Base-by-base conservation (phyloP, 2,329 filamentous ascomycete species). In the Aspergillus aculeatus region DNA sequence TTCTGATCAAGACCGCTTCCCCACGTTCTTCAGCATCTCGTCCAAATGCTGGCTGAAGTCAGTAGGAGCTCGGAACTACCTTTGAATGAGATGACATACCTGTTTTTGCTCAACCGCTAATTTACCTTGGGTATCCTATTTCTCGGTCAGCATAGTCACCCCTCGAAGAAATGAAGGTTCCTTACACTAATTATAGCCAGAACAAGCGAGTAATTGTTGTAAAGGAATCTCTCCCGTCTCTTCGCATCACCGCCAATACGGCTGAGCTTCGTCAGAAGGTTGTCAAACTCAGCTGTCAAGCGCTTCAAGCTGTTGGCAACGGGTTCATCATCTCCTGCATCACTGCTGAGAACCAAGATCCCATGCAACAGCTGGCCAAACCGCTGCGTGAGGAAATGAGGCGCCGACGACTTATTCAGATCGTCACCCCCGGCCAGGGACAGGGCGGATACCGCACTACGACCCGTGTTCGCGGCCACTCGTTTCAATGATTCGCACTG, bases 121-220 rank as follows among this genome's bases (percentile, higher is more conserved):
- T 64, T 78, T 81, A 48, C 79, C 78, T 64, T 77, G 73, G 61
- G 78, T 78, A 71, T 81, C 78, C 75, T 78, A 50, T 5, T 19
- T 3, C 16, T 16, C 32, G 16, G 60, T 68, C 56, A 69, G 62
- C 55, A 58, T 32, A 24, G 21, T 16, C 26, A 23, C 12, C 11
- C 4, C 1, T 19, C 41, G 6, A 23, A n/a, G 6, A 26, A 38
- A 19, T 50, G 29, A 71, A 16, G 16, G 4, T 16, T 19, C 38
- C 78, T 50, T 73, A 81, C 89, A 70, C 89, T 86, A 64, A 99
- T 90, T 63, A 99, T 97, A 11, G 95, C 97, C 69, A 92, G 82
- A n/a, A 99, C 85, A 64, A 99, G 81, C 56, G 91, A 96, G 76
- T 96, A 98, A 75, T 99, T 99, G 73, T 98, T 99, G 72, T 90